phyloP scores from a whole-genome alignment of 2,329 filamentous ascomycete species.

The Leptosphaerulina australis region DNA sequence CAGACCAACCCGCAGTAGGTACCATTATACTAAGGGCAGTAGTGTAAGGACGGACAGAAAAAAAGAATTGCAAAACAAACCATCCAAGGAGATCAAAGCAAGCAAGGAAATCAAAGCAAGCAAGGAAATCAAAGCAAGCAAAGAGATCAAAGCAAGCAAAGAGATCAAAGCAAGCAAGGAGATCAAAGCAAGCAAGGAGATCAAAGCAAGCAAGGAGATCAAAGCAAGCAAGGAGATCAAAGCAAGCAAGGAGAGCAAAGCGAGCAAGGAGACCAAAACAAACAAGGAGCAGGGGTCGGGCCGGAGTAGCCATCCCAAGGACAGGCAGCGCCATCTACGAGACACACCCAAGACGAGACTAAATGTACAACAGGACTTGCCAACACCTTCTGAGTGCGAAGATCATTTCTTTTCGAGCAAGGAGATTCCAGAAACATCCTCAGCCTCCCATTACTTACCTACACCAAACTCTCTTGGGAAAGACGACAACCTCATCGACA shows the following conservation, averaged over 20 bases:
- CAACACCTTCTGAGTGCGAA: neutral
- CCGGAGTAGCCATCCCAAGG: constrained; percentile 25
- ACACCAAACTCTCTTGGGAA: constrained; percentile 39
- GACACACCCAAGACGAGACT: neutral
- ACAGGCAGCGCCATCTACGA: constrained; percentile 15
- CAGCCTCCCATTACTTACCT: constrained; percentile 30
- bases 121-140: constrained; percentile 30
- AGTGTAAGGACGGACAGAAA: constrained; percentile 46
- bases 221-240: constrained; percentile 20
- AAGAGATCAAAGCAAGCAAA: constrained; percentile 21
- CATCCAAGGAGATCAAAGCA: constrained; percentile 32
- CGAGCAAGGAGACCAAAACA: constrained; percentile 21
- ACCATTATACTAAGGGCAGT: constrained; percentile 42
- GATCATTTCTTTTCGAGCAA: constrained; percentile 13
- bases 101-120: too few species aligned
- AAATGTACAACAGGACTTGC: neutral
- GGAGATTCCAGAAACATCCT: constrained; percentile 8
- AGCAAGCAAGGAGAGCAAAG: constrained; percentile 32
- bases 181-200: constrained; percentile 29
- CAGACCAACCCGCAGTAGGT: constrained; percentile 5
- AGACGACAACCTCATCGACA: constrained; percentile 4
- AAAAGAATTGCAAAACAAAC: constrained; percentile 30
- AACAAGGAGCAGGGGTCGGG: too few species aligned
- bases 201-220: constrained; percentile 34
- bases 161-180: too few species aligned